Percentiles rank a stretch among this genome's conserved stretches.
Conservation (phyloP, 2,329 filamentous ascomycete genomes). For the Madurella fahalii region DNA sequence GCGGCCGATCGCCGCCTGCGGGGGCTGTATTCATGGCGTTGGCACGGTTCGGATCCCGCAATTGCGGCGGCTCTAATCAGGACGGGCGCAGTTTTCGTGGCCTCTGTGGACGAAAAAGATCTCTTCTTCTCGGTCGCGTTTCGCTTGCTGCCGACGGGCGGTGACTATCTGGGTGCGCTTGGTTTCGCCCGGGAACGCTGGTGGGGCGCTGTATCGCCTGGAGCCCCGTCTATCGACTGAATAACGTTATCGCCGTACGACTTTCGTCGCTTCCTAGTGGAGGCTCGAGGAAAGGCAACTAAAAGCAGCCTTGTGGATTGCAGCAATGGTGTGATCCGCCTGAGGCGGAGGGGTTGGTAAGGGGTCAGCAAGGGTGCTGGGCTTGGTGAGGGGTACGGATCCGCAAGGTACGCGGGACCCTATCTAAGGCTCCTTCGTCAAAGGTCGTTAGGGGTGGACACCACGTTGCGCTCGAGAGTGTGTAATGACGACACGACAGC, state of each 20-base stretch:
- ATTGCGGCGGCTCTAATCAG: not conserved
- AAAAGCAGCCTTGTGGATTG: not conserved
- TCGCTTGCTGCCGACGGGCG: not conserved
- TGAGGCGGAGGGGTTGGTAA: not conserved
- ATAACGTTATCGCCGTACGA: not conserved
- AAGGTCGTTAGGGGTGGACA: too few species aligned
- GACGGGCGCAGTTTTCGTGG: not conserved
- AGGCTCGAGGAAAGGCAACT: not conserved
- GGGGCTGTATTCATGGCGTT: conserved; percentile 17
- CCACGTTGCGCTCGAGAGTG: too few species aligned
- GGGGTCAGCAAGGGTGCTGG: not conserved
- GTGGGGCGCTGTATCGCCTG: not conserved
- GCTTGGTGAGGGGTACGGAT: too few species aligned
- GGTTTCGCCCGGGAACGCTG: not conserved
- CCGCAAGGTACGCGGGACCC: too few species aligned
- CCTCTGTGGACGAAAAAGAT: not conserved
- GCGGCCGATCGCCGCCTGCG: conserved; percentile 24
- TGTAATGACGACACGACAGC: too few species aligned
- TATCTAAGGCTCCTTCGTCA: too few species aligned
- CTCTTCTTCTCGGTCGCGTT: not conserved
- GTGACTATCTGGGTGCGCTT: too few species aligned
- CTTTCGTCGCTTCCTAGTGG: not conserved
- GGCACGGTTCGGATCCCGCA: not conserved
- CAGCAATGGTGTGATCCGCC: not conserved
- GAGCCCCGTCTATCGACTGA: not conserved